Evolutionary conservation across 768 basidiomycete species (phyloP), one percentile per base, ranked within the genome.

Genomic region (Tulasnella calospora): DNA sequence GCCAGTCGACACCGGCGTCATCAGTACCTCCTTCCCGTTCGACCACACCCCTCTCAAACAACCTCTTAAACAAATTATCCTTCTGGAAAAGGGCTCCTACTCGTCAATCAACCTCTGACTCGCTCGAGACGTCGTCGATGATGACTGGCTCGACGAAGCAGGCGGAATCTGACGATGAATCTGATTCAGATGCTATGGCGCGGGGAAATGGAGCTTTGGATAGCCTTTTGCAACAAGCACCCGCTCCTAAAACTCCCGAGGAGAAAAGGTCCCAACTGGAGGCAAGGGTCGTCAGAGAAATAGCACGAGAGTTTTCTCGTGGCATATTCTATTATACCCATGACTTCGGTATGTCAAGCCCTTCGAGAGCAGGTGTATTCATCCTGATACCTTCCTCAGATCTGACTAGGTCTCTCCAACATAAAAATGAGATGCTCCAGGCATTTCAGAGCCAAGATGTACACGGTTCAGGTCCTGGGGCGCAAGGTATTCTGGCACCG

Each of bases 311-410:
- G 81, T 94, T 90, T 82, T 87, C 89, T 19, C 93, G 92, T 81
- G 95, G 94, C 15, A 92, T 90, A 70, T 97, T 98, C 94, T 96
- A 92, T 84, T 97, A 94, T 83, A 88, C 94, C 0, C 92, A 94
- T 83, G 90, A 88, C 79, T 95, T 95, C 81, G 96, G 95, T 92
- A 83, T 78, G 86, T 82, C 80, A 35, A 9, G 27, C 75, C 46
- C 44, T 17, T 27, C 33, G 30, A 12, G 23, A 30, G 33, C 46
- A 35, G 35, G 61, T 67, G 38, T 9, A 55, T 57, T 72, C 8
- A 41, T 41, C 5, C 71, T n/a, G 33, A 69, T 44, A 41, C 77
- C 47, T n/a, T 41, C 33, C 46, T 21, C 80, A 94, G 94, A 95
- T 82, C 88, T 95, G 38, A 94, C 94, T n/a, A 88, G 92, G 72